Evolutionary conservation across 768 basidiomycete species (phyloP).

Genomic region (Tricholoma bakamatsutake): DNA sequence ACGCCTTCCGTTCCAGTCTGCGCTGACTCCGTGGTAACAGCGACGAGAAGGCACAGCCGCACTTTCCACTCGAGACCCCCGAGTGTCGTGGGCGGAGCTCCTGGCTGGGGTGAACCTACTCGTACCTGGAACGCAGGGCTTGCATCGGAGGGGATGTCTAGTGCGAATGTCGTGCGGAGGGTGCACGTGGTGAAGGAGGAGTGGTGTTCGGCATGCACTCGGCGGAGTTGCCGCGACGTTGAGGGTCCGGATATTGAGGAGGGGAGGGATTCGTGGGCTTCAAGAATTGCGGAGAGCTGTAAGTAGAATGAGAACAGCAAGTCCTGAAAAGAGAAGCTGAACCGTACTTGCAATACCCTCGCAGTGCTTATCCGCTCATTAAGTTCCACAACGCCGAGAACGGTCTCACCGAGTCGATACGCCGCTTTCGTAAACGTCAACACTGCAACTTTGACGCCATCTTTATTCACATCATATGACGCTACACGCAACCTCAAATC

Average conservation of each 20-base stretch:
- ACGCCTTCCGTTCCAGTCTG: constrained; percentile 44
- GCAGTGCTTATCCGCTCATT: constrained; percentile 67
- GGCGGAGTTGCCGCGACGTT: constrained; percentile 48
- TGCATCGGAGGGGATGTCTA: constrained; percentile 91
- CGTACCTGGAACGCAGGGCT: constrained; percentile 79
- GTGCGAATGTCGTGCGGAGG: constrained; percentile 74
- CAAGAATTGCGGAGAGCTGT: constrained; percentile 83
- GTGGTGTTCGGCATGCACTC: constrained; percentile 84
- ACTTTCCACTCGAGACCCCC: constrained; percentile 94
- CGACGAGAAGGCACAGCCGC: constrained; percentile 78
- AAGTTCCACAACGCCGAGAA: constrained; percentile 82
- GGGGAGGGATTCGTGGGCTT: constrained; percentile 83
- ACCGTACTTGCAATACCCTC: constrained; percentile 76
- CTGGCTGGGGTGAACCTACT: constrained; percentile 32
- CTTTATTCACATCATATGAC: constrained; percentile 94
- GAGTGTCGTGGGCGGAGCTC: constrained; percentile 16
- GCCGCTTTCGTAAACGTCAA: constrained; percentile 90
- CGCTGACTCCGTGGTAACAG: constrained; percentile 48
- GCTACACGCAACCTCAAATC: constrained; percentile 36
- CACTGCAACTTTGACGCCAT: constrained; percentile 83
- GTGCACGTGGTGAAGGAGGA: constrained; percentile 69
- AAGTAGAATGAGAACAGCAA: background rate
- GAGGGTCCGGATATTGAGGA: constrained; percentile 45
- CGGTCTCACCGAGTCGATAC: constrained; percentile 89
- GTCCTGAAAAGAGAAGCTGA: background rate